Conservation (phyloP, 202 grass and related monocot genomes). For the Cymbopogon flexuosus region DNA sequence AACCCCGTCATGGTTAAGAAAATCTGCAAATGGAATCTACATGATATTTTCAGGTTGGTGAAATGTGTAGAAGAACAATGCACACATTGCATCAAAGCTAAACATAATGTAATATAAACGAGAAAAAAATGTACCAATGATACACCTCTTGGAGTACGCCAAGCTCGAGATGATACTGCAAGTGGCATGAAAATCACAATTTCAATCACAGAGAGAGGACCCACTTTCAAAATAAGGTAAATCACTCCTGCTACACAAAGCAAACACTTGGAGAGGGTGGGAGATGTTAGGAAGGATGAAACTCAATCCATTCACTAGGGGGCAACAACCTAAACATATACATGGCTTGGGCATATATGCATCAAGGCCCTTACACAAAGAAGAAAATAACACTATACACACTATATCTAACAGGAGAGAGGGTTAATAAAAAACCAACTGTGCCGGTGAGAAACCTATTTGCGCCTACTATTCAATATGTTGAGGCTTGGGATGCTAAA, state of each 20-base stretch:
- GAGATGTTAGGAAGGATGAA: no score
- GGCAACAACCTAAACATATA: no score
- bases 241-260: background rate
- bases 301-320: no score
- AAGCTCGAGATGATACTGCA: slow-evolving; percentile 83
- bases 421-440: background rate
- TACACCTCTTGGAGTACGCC: slow-evolving; percentile 55
- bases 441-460: background rate
- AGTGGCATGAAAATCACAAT: slow-evolving; percentile 22
- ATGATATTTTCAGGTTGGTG: slow-evolving; percentile 30
- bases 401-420: no score
- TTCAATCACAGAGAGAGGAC: background rate
- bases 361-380: no score
- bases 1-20: slow-evolving; percentile 66
- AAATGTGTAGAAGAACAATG: slow-evolving; percentile 11
- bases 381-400: no score
- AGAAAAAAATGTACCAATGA: slow-evolving; percentile 63
- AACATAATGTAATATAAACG: slow-evolving; percentile 4
- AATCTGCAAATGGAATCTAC: slow-evolving; percentile 98
- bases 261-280: background rate
- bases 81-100: slow-evolving; percentile 9
- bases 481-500: background rate
- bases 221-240: background rate
- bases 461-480: background rate
- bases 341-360: no score